These are phyloP conservation scores for Phytophthora pluvialis DNA, from an alignment of 352 stramenopile genomes.

Conservation along the genomic window DNA sequence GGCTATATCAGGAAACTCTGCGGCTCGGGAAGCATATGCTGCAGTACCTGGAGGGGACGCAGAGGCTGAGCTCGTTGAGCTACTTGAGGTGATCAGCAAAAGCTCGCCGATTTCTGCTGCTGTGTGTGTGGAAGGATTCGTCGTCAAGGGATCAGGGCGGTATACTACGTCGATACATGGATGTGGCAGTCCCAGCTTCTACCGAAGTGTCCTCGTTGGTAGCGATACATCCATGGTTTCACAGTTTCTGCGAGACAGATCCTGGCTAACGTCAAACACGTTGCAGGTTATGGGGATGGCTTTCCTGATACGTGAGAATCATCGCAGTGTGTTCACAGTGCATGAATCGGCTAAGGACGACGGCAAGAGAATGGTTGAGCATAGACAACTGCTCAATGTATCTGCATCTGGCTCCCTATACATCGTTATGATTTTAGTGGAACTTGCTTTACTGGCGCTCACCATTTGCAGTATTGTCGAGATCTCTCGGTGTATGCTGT, in stretches of 20 bases:
- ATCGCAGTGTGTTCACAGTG: slow-evolving; percentile 28
- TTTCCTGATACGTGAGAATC: slow-evolving; percentile 44
- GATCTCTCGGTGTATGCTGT: slow-evolving; percentile 38
- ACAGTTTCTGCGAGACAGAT: slow-evolving; percentile 36
- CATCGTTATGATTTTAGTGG: slow-evolving; percentile 45
- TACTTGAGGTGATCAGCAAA: slow-evolving; percentile 66
- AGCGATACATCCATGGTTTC: slow-evolving; percentile 14
- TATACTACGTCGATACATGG: slow-evolving; percentile 44
- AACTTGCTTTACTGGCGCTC: slow-evolving; percentile 45
- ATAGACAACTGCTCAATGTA: slow-evolving; percentile 49
- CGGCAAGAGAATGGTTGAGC: slow-evolving; percentile 22
- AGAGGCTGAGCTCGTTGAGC: slow-evolving; percentile 46
- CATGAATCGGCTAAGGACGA: slow-evolving; percentile 6
- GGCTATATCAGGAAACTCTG: neutral
- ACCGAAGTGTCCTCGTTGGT: slow-evolving; percentile 41
- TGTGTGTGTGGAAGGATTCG: slow-evolving; percentile 61
- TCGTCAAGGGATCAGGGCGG: slow-evolving; percentile 24
- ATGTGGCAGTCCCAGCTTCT: slow-evolving; percentile 46
- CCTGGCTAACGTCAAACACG: slow-evolving; percentile 31
- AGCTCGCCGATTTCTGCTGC: slow-evolving; percentile 48
- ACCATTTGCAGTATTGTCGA: slow-evolving; percentile 42
- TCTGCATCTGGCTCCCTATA: slow-evolving; percentile 56
- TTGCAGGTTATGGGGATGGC: slow-evolving; percentile 43
- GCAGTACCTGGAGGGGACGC: slow-evolving; percentile 37
- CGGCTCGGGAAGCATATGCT: slow-evolving; percentile 9